Base-by-base conservation (phyloP, 2,329 filamentous ascomycete species). In the Venturia effusa region DNA sequence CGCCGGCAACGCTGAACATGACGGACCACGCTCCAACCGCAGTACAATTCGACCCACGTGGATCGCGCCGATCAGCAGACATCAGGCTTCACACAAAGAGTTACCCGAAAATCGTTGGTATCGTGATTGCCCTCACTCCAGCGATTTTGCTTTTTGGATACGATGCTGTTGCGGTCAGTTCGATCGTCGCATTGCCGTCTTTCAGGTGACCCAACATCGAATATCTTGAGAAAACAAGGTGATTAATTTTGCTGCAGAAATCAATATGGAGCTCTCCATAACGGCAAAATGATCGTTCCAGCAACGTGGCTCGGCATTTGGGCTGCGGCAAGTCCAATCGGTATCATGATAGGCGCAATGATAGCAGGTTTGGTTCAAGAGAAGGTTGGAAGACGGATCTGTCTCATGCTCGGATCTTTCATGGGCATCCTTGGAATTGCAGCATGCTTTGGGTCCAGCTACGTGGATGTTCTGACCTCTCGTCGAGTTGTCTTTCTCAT, bases 361-460 rank as follows among this genome's bases (percentile, higher is more conserved):
- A 34, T 34, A 57, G 51, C 51, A 57, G 51, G 51, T 34, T 34
- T 32, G 51, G 27, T 57, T 27, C 51, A 57, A 57, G 51, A 57
- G 51, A 57, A 57, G 19, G 34, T 30, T 10, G 51, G 51, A 15
- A 27, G 51, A 32, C 51, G 51, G 3, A 34, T 57, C 27, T 32
- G 27, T 13, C 51, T 57, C 22, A 34, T 57, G 11, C 27, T 57
- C n/a, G 51, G 51, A 4, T 19, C 51, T 10, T 19, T 57, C 15
- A 22, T 57, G 24, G 51, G 51, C 8, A 34, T 57, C 8, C 17
- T 57, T 37, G 51, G 51, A 34, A 57, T 57, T 15, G 51, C 51
- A 57, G n/a, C 51, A 32, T 57, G 51, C 27, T 57, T 57, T n/a
- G 51, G 51, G n/a, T 57, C 51, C 15, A 57, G 51, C 51, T 57